A percentile compares a stretch with the other conserved stretches of the same genome.
These are phyloP conservation scores for Trichoderma aggressivum DNA, from an alignment of 2,329 filamentous ascomycete species.

Conservation along the genomic window DNA sequence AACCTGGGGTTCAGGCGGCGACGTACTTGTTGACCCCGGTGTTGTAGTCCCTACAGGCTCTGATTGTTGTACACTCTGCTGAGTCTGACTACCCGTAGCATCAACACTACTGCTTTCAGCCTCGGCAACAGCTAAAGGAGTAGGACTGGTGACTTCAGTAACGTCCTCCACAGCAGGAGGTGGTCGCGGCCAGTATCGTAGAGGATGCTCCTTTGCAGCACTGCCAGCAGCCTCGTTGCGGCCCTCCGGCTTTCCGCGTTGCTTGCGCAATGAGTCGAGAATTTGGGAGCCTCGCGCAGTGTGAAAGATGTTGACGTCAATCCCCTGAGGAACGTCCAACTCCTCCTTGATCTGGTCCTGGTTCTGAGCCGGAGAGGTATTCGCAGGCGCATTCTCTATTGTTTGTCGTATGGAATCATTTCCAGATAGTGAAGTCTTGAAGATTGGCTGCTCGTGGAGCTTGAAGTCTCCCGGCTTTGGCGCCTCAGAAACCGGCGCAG, in stretches of 20 bases:
- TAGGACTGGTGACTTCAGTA: background rate
- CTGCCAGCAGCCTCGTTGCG: background rate
- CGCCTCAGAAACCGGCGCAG: background rate
- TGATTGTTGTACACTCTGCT: background rate
- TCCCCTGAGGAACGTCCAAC: conserved; percentile 37
- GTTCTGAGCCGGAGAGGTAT: conserved; percentile 11
- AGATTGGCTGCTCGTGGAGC: background rate
- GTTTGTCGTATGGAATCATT: background rate
- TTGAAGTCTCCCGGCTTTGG: background rate
- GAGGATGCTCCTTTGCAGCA: conserved; percentile 36
- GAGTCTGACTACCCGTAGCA: background rate
- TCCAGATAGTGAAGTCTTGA: background rate
- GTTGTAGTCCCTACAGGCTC: background rate
- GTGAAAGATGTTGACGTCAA: conserved; percentile 49
- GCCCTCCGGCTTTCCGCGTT: conserved; percentile 15
- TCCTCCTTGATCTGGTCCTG: conserved; percentile 21
- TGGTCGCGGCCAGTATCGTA: conserved; percentile 34
- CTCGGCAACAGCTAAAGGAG: background rate
- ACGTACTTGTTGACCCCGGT: background rate
- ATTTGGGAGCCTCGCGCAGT: conserved; percentile 45
- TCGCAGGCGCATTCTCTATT: conserved; percentile 8
- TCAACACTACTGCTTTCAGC: background rate
- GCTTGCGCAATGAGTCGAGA: conserved; percentile 36
- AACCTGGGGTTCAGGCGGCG: background rate
- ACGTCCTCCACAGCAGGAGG: conserved; percentile 24